Evolutionary conservation across 2,329 filamentous ascomycete species (phyloP).

Genomic region (Sclerotinia subarctica): DNA sequence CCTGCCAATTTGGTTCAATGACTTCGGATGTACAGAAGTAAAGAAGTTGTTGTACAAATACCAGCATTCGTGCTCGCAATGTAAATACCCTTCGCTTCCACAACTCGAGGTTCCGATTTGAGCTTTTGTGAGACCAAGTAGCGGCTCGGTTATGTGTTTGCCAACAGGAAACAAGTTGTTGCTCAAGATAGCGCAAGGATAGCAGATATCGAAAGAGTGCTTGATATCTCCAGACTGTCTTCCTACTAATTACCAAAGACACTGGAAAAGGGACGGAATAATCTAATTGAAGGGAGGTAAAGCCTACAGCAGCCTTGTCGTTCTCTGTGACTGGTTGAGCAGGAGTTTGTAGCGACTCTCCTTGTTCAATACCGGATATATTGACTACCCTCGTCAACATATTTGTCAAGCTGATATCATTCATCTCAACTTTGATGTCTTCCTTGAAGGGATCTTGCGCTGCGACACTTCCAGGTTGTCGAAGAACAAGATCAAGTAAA

Average conservation of each 20-base stretch:
- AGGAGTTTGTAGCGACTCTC: slow-evolving; percentile 72
- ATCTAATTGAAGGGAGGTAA: slow-evolving; percentile 89
- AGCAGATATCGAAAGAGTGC: slow-evolving; percentile 92
- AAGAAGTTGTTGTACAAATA: slow-evolving; percentile 92
- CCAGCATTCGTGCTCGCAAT: slow-evolving; percentile 86
- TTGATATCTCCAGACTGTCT: slow-evolving; percentile 96
- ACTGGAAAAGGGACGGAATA: slow-evolving; percentile 93
- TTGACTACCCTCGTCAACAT: slow-evolving; percentile 95
- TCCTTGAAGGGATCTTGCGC: slow-evolving; percentile 97
- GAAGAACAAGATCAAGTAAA: slow-evolving; percentile 88
- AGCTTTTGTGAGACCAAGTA: slow-evolving; percentile 79
- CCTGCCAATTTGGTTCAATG: slow-evolving; percentile 96
- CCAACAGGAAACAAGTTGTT: slow-evolving; percentile 83
- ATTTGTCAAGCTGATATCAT: slow-evolving; percentile 87
- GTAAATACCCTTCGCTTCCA: slow-evolving; percentile 96
- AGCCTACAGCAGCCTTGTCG: slow-evolving; percentile 84
- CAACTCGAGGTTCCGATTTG: slow-evolving; percentile 70
- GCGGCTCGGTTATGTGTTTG: slow-evolving; percentile 78
- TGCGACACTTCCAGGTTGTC: slow-evolving; percentile 93
- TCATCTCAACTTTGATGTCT: slow-evolving; percentile 96
- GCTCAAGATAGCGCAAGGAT: slow-evolving; percentile 84
- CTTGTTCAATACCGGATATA: slow-evolving; percentile 91
- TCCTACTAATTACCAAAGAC: slow-evolving; percentile 90
- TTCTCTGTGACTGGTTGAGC: slow-evolving; percentile 65
- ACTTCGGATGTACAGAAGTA: slow-evolving; percentile 98